Base-by-base conservation (phyloP, 2,329 filamentous ascomycete species). In the Dendrostoma leiphaemia region DNA sequence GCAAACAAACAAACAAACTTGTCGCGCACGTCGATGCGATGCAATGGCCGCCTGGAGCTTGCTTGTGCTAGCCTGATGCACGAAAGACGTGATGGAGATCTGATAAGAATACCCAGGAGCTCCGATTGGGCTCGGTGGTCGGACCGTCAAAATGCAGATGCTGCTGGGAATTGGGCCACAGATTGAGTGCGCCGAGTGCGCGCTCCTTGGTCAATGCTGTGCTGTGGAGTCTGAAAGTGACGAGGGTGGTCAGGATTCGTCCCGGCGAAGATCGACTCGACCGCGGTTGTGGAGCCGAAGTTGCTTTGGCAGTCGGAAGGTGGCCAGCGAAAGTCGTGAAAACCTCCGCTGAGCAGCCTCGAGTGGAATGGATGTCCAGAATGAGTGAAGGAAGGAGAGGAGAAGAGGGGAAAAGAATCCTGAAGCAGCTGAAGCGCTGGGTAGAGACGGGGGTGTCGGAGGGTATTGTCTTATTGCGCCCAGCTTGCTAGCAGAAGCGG, bases 401-500 rank as follows among this genome's bases (percentile, higher is more conserved):
- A 35, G 26, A 34, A 50, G 31, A 54, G 31, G 26, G 51, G 31
- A 13, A 35, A 45, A 21, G 17, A 28, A 34, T 44, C 37, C 38
- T 49, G 31, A 29, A 34, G 37, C 31, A 44, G 24, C 40, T 34
- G 31, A 40, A n/a, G n/a, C n/a, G 35, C 44, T 15, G 24, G 23
- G 19, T n/a, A 28, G 41, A 48, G 34, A 28, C 28, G 44, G 28
- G 43, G 29, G 37, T 54, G 52, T 55, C 52, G 52, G 56, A 50
- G 44, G 48, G 32, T 48, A 49, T 55, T 51, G 52, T 49, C 48
- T 55, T 55, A 58, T 58, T 55, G 47, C 56, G 47, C 52, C 48
- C 50, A 41, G 48, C n/a, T 45, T 26, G 56, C 46, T 54, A 51
- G 51, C 54, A 45, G 47, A 32, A 31, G 54, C 53, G 52, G 48